Evolutionary conservation across 495 filamentous ascomycete genomes (phyloP).

Genomic region (Lophiostoma macrostomum): DNA sequence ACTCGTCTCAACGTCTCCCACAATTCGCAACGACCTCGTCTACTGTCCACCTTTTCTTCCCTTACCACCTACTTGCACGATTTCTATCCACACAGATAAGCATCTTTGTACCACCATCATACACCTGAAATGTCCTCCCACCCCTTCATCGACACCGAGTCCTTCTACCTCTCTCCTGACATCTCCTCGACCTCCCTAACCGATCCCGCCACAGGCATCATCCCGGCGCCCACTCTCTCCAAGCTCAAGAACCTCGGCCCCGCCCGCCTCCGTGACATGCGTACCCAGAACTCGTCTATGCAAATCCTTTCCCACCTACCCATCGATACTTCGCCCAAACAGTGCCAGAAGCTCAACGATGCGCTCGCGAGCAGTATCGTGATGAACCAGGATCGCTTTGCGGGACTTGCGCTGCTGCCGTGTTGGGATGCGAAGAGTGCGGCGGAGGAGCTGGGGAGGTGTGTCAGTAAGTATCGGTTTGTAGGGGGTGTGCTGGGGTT

Average conservation of each 20-base stretch:
- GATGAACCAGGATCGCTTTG: slow-evolving; percentile 48
- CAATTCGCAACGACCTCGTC: no score
- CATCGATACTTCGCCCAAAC: slow-evolving; percentile 19
- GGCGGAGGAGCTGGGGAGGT: slow-evolving; percentile 49
- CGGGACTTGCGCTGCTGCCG: slow-evolving; percentile 55
- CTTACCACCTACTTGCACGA: no score
- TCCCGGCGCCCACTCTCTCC: slow-evolving; percentile 33
- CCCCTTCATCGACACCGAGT: slow-evolving; percentile 57
- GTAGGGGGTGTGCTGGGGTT: slow-evolving; percentile 59
- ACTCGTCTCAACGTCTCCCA: no score
- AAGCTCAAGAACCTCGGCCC: slow-evolving; percentile 45
- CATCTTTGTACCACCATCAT: neutral
- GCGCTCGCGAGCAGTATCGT: slow-evolving; percentile 50
- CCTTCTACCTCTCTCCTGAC: slow-evolving; percentile 53
- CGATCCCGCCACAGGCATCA: slow-evolving; percentile 30
- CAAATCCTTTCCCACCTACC: slow-evolving; percentile 58
- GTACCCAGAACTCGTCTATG: slow-evolving; percentile 48
- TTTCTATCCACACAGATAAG: no score
- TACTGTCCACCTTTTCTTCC: no score
- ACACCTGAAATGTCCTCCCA: slow-evolving; percentile 16
- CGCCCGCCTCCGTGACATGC: slow-evolving; percentile 52
- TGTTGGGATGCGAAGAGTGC: slow-evolving; percentile 48
- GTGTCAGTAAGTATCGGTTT: slow-evolving; percentile 48
- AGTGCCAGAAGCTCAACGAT: slow-evolving; percentile 51
- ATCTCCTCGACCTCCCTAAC: slow-evolving; percentile 21